Evolutionary conservation across 768 basidiomycete genomes (phyloP), one percentile per base, ranked within the genome.

Genomic region (Russula olivacea): DNA sequence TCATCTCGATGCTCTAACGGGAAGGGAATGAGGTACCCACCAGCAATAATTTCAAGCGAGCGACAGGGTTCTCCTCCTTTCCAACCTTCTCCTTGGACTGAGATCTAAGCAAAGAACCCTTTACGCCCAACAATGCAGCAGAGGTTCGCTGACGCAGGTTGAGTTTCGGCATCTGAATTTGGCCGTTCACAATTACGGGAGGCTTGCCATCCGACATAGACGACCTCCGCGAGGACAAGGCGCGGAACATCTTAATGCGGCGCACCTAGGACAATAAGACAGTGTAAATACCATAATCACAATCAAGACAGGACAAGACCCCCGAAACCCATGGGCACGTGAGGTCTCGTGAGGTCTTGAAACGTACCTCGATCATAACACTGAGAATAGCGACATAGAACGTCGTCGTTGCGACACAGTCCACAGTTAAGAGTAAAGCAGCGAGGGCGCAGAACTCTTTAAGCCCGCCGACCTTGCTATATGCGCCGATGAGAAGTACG

Each of bases 391-490:
- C 87, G 0, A 91, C 82, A 71, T 96, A 88, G 75, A 97, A 96
- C 0, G 93, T 93, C 75, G 88, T 89, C 65, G 97, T 82, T 74
- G 93, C 79, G 34, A 93, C 70, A 72, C 94, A 97, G 73, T 99
- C 97, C 50, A 95, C 80, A 10, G 80, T 81, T 54, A 99, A 79
- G 56, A 92, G 79, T n/a, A 98, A 73, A 1, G 93, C 94, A 0
- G 95, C 97, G 17, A 98, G 83, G 12, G 93, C 90, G 72, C 96
- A 98, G 66, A 98, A 96, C 74, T 99, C 95, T 65, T 83, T 85
- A 54, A 99, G 77, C 12, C 96, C 96, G 23, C 88, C 87, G 30
- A 98, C 93, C 49, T 86, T 87, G 65, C 86, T 87, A 68, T 88
- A 85, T 2, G 93, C 93, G 2, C 97, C 97, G 48, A 95, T 81